Base-by-base conservation (phyloP, 495 filamentous ascomycete species). In the Copromyces sp. region DNA sequence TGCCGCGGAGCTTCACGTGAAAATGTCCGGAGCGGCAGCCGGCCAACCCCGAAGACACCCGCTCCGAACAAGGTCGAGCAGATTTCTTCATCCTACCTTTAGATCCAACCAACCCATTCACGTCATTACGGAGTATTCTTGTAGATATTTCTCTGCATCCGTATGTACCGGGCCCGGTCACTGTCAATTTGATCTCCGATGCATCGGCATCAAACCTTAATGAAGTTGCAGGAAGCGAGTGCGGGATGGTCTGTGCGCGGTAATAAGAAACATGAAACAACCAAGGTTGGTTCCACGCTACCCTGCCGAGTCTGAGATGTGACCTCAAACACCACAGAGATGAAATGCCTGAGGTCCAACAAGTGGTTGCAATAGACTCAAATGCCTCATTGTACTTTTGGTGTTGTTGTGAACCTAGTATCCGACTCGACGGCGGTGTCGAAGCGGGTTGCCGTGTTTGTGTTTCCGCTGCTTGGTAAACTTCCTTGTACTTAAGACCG, bases 231-330 rank as follows among this genome's bases (percentile, higher is more conserved):
- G 29, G 69, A 73, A 68, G 39, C 65, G 71, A 68, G 41, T 71
- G 70, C 70, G 70, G 70, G 45, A 44, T 37, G 69, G 29, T 65
- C 69, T 70, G 29, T 70, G 69, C 69, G 69, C 44, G 12, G 40
- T n/a, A 70, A 70, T 70, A 71, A 71, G 69, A 73, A 73, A 73
- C 72, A 73, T 73, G 72, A 73, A 73, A 73, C 72, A 71, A 38
- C n/a, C 12, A 42, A 38, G 39, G 68, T 24, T 69, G 39, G 68
- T 35, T 37, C 24, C 44, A 17, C 53, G 53, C 29, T 65, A 65
- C 29, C 12, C 53, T 65, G 53, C 29, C 29, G 12, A 24, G 14
- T 16, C 53, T 9, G 32, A 65, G 53, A 35, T 65, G 7, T 9
- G 53, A 35, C 53, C 53, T 29, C 53, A 44, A 14, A 44, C 12